Evolutionary conservation across 1,284 basidiomycete genomes (phyloP), one percentile per base, ranked within the genome.

Genomic region (Austroboletus olivaceoglutinosus): DNA sequence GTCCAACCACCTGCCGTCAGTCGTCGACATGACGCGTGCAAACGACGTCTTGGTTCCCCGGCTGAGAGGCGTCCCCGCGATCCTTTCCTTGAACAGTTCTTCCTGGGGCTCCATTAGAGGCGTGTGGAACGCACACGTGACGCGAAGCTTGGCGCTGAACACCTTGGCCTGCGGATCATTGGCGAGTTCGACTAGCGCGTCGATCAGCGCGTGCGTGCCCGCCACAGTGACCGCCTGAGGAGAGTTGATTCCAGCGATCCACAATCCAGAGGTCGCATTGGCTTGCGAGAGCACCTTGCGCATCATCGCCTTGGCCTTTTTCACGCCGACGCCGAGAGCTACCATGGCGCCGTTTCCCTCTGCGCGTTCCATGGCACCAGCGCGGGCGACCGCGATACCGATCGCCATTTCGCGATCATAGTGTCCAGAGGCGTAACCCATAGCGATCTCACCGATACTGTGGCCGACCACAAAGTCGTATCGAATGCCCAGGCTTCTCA

Each of bases 41-140:
- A 56, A 33, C 5, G 58, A 56, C 6, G 46, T 38, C 39, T 51
- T 56, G 5, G 63, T 63, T 42, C 62, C 65, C n/a, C 51, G 47
- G 27, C 48, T 31, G 0, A 64, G 46, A 37, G 58, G 52, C 2
- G 56, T 58, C 33, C 45, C 50, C 16, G 45, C 50, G 21, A 64
- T 36, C 7, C 51, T 55, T 30, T 54, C 44, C 54, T 59, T 66
- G 55, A 69, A 64, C 7, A 69, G 9, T 4, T 48, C 47, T 18
- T 66, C 67, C 42, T 69, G 66, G 10, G 60, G 43, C 37, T 69
- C 62, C 67, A 69, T 69, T 23, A 66, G 51, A 21, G 64, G 67
- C 0, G 65, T 66, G 29, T 66, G 67, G 55, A 66, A 66, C 12
- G 64, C 64, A 21, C 64, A 69, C 0, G 52, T 57, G 9, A 65